These are phyloP conservation scores for Arabis hirsuta DNA, from an alignment of 345 rosid genomes.

Conservation along the genomic window DNA sequence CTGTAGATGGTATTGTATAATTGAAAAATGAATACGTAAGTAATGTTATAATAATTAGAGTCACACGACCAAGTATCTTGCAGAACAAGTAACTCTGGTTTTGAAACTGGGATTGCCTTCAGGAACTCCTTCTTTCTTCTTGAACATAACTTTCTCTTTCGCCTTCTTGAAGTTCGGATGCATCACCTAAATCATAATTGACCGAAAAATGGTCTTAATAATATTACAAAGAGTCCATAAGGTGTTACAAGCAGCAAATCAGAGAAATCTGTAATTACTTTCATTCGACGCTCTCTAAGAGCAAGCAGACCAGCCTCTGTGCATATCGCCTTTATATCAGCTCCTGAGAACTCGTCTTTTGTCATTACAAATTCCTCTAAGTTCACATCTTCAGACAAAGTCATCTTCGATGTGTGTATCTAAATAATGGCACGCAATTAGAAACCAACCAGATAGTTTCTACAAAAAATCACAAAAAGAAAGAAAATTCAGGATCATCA, in stretches of 20 bases:
- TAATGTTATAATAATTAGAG: no score
- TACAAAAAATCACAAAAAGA: no score
- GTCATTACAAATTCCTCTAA: conserved; percentile 99
- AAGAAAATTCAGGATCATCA: no score
- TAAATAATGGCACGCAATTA: conserved; percentile 17
- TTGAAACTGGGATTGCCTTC: no score
- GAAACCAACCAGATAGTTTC: no score
- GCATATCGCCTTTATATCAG: no score
- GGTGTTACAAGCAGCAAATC: neutral
- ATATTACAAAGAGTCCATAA: neutral
- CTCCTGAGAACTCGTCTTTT: conserved; percentile 93
- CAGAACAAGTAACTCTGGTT: no score
- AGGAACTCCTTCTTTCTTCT: conserved; percentile 99
- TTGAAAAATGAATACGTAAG: no score
- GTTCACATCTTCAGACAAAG: conserved; percentile 95
- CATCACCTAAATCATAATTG: conserved; percentile 56
- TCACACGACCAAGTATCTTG: no score
- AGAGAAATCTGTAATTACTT: conserved; percentile 49
- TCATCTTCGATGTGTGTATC: conserved; percentile 98
- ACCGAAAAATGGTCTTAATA: no score
- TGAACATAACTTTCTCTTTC: conserved; percentile 98
- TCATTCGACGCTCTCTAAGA: conserved; percentile 94
- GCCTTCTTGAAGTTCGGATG: conserved; percentile 93
- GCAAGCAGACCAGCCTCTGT: conserved; percentile 98
- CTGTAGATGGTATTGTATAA: conserved; percentile 1